Conservation (phyloP, 768 basidiomycete species). For the Mycena haematopus region DNA sequence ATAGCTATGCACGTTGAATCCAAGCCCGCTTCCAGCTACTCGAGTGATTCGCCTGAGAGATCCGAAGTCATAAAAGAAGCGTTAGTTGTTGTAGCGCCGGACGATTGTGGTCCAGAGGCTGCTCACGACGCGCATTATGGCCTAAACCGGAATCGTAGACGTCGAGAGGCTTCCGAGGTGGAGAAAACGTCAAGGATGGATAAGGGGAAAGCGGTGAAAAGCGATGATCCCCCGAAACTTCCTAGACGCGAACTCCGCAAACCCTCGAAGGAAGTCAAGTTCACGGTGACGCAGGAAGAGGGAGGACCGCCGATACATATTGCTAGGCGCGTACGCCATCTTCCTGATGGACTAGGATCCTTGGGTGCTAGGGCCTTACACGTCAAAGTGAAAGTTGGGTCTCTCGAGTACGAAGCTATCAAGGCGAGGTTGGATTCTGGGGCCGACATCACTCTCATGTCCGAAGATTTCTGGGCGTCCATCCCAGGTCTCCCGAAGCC, state of each 20-base stretch:
- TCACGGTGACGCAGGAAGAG: not conserved
- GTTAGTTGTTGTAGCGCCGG: not conserved
- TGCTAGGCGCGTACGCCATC: too few relatives aligned
- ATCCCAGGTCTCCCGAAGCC: too few relatives aligned
- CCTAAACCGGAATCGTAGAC: not conserved
- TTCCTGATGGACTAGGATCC: constrained; percentile 1
- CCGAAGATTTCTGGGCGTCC: too few relatives aligned
- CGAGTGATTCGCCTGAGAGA: not conserved
- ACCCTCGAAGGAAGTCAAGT: too few relatives aligned
- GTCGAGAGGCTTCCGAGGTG: too few relatives aligned
- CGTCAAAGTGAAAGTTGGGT: not conserved
- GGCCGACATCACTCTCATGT: too few relatives aligned
- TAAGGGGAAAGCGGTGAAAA: constrained; percentile 5
- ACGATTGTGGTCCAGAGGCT: not conserved
- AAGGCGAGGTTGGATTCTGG: not conserved
- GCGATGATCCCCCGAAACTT: not conserved
- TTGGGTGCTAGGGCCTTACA: not conserved
- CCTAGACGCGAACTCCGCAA: not conserved
- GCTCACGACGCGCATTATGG: not conserved
- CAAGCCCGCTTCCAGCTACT: not conserved
- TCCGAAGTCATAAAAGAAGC: not conserved
- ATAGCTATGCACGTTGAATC: constrained; percentile 28
- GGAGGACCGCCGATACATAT: too few relatives aligned
- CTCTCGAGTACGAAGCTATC: not conserved
- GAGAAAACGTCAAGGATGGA: too few relatives aligned